Evolutionary conservation across 495 filamentous ascomycete genomes (phyloP), one percentile per base, ranked within the genome.

Genomic region (Aspergillus ellipticus): DNA sequence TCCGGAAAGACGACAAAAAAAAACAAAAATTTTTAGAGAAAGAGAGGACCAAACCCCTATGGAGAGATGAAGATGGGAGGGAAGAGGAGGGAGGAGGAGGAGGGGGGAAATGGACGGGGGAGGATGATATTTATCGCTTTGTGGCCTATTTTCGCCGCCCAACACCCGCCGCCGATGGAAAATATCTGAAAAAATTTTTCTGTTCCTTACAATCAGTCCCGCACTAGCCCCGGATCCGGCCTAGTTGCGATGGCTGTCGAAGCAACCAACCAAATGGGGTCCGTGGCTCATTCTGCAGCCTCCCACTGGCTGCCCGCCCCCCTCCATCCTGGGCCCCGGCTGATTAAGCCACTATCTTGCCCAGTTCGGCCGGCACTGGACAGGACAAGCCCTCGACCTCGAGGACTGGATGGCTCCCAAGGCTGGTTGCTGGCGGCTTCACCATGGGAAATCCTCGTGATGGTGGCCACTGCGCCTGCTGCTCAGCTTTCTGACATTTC

Each of bases 101-200:
- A 47, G 56, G 43, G 15, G 53, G 46, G 42, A 22, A 21, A 33
- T 28, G 53, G 58, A 66, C 63, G 63, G 68, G 70, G 65, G 68
- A 64, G 60, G 54, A 66, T 69, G 70, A 76, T 76, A 78, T 78
- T 75, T 76, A 75, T 76, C 72, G 59, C 59, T 69, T 60, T 73
- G 72, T 77, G 71, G 71, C 62, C 65, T 66, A 64, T 66, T 67
- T 66, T 68, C 57, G 65, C 63, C 65, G 67, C 64, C 63, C 62
- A 52, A 53, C 55, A 45, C 51, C 46, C 49, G 49, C 58, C 54
- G 46, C 42, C 42, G 48, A 54, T 48, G 41, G 24, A 54, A 46
- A 45, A 43, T 51, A 49, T n/a, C 33, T 19, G 42, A 58, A 58
- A 60, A 66, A 72, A 60, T 35, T 57, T 52, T 57, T 61, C 52